These are phyloP conservation scores for Lagenidium sp. DNA, from an alignment of 352 stramenopile species.

Conservation along the genomic window DNA sequence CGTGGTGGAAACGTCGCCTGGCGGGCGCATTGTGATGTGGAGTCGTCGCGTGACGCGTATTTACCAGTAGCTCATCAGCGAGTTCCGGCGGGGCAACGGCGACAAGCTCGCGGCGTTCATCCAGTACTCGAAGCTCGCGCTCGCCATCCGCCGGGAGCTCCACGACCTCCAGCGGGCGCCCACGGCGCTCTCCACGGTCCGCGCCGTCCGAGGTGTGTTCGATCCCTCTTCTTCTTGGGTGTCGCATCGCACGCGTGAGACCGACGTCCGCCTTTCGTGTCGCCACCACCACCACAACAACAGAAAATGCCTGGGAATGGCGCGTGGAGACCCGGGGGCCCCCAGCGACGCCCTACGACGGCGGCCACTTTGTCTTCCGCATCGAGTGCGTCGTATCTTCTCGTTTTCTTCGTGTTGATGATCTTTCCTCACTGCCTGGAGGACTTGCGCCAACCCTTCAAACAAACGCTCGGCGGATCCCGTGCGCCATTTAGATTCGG, in stretches of 20 bases:
- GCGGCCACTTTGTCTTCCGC: slow-evolving; percentile 30
- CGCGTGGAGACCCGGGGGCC: slow-evolving; percentile 22
- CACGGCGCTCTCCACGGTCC: slow-evolving; percentile 15
- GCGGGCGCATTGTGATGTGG: too few species aligned
- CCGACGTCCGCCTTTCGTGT: too few species aligned
- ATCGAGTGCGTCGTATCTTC: slow-evolving; percentile 28
- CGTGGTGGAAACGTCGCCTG: too few species aligned
- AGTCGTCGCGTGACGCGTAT: neutral
- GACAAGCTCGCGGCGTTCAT: slow-evolving; percentile 54
- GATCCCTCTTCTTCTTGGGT: too few species aligned
- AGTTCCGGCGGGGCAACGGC: slow-evolving; percentile 42
- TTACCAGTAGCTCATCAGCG: slow-evolving; percentile 38
- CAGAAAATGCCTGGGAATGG: slow-evolving; percentile 52
- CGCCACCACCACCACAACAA: too few species aligned
- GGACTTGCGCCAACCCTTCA: too few species aligned
- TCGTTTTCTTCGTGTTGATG: too few species aligned
- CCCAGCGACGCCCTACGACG: slow-evolving; percentile 31
- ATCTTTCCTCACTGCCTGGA: too few species aligned
- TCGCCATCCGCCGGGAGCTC: slow-evolving; percentile 39
- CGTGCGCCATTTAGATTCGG: slow-evolving; percentile 18
- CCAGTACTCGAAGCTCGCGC: slow-evolving; percentile 51
- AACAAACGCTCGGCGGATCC: neutral
- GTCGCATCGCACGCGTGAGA: too few species aligned
- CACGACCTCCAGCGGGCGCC: slow-evolving; percentile 22
- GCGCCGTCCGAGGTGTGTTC: too few species aligned